Evolutionary conservation across 2,329 filamentous ascomycete genomes (phyloP).

Genomic region (Aaosphaeria pasadenensis): DNA sequence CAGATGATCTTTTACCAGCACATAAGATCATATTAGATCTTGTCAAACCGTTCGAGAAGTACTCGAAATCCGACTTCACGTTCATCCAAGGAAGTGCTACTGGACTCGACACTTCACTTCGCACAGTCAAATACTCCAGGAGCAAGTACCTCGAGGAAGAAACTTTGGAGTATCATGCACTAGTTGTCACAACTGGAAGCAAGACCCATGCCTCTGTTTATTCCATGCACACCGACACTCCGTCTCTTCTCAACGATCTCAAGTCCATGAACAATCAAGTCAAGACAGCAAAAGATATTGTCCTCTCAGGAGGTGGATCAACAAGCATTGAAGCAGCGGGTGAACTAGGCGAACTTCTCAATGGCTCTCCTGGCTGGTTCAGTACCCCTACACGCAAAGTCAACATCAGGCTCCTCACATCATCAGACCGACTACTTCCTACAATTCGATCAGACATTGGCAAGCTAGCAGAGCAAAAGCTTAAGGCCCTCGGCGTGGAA

Average conservation of each 20-base stretch:
- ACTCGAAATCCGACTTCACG: slow-evolving; percentile 45
- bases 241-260: slow-evolving; percentile 26
- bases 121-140: slow-evolving; percentile 45
- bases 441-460: slow-evolving; percentile 39
- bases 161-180: slow-evolving; percentile 49
- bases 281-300: slow-evolving; percentile 40
- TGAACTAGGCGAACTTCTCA: slow-evolving; percentile 44
- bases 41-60: slow-evolving; percentile 49
- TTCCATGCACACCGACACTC: slow-evolving; percentile 38
- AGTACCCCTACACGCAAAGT: slow-evolving; percentile 23
- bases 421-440: slow-evolving; percentile 39
- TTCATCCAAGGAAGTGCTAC: slow-evolving; percentile 52
- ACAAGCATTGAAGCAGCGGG: slow-evolving; percentile 50
- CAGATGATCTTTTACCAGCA: slow-evolving; percentile 45
- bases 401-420: slow-evolving; percentile 46
- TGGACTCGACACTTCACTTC: slow-evolving; percentile 41
- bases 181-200: slow-evolving; percentile 56
- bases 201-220: slow-evolving; percentile 45
- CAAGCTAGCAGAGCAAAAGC: slow-evolving; percentile 43
- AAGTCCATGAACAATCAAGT: slow-evolving; percentile 34
- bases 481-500: slow-evolving; percentile 48
- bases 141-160: slow-evolving; percentile 20
- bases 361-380: slow-evolving; percentile 42
- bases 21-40: slow-evolving; percentile 52
- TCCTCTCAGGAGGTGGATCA: slow-evolving; percentile 50